phyloP scores from a whole-genome alignment of 306 rosid species.

The Ammopiptanthus mongolicus region DNA sequence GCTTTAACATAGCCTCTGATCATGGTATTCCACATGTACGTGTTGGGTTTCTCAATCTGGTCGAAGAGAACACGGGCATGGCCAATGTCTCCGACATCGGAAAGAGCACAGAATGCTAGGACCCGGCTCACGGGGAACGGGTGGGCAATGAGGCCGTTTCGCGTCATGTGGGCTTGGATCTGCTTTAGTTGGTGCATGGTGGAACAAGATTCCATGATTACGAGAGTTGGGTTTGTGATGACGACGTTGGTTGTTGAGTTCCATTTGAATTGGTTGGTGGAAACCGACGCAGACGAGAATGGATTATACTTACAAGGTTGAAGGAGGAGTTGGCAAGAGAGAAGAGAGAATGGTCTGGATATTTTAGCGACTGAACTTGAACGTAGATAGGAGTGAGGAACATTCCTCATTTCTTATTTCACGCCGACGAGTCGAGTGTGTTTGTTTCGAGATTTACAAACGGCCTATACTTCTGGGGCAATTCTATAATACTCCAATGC shows the following conservation, averaged over 20 bases:
- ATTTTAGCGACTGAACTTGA: too few species aligned
- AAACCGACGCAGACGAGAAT: slow-evolving; percentile 11
- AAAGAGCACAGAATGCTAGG: slow-evolving; percentile 73
- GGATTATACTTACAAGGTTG: not conserved
- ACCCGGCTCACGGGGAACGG: slow-evolving; percentile 64
- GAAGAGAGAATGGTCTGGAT: too few species aligned
- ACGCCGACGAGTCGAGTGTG: too few species aligned
- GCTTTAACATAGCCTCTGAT: slow-evolving; percentile 52
- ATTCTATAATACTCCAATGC: too few species aligned
- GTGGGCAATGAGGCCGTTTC: slow-evolving; percentile 51
- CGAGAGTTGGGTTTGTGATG: slow-evolving; percentile 61
- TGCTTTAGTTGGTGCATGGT: slow-evolving; percentile 59
- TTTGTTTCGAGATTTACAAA: too few species aligned
- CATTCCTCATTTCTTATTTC: too few species aligned
- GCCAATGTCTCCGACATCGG: slow-evolving; percentile 49
- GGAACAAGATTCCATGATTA: slow-evolving; percentile 61
- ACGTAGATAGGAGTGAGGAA: too few species aligned
- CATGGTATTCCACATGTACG: slow-evolving; percentile 82
- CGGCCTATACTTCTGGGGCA: too few species aligned
- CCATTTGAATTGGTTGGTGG: slow-evolving; percentile 41
- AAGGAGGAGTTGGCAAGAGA: too few species aligned
- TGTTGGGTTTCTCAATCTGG: slow-evolving; percentile 47
- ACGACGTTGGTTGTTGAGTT: slow-evolving; percentile 57
- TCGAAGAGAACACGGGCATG: slow-evolving; percentile 43
- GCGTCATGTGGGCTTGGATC: slow-evolving; percentile 75